Evolutionary conservation across 2,329 filamentous ascomycete genomes (phyloP).

Genomic region (Aspergillus alliaceus): DNA sequence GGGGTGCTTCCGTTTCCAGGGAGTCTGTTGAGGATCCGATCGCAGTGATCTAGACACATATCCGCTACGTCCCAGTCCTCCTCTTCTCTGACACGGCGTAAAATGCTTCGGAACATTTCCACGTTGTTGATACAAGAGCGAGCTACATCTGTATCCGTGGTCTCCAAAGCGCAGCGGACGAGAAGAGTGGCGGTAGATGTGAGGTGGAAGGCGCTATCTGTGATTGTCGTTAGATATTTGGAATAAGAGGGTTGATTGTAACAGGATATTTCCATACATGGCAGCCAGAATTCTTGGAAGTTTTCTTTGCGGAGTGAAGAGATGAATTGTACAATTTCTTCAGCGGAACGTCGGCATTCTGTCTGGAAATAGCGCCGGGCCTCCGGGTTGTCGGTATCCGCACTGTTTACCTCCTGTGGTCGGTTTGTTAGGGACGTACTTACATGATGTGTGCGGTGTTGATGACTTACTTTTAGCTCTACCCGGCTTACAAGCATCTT

Average conservation of each 20-base stretch:
- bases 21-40: conserved; percentile 44
- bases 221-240: conserved; percentile 10
- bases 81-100: conserved; percentile 49
- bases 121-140: conserved; percentile 49
- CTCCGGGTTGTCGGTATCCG: conserved; percentile 46
- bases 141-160: conserved; percentile 47
- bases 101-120: conserved; percentile 48
- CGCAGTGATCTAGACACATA: conserved; percentile 54
- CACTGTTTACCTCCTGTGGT: conserved; percentile 43
- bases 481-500: conserved; percentile 50
- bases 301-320: conserved; percentile 47
- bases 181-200: conserved; percentile 56
- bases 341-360: conserved; percentile 44
- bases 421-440: background rate
- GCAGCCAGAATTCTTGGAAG: conserved; percentile 55
- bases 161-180: conserved; percentile 54
- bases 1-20: conserved; percentile 26
- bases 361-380: conserved; percentile 51
- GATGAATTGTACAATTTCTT: conserved; percentile 52
- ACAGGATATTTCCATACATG: conserved; percentile 34
- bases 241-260: background rate
- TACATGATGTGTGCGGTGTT: background rate
- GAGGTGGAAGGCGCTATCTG: conserved; percentile 53
- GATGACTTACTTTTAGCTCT: conserved; percentile 43
- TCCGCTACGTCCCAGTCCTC: conserved; percentile 58